phyloP scores from a whole-genome alignment of 192 early-diverging fungal genomes.

The Entomortierella parvispora region DNA sequence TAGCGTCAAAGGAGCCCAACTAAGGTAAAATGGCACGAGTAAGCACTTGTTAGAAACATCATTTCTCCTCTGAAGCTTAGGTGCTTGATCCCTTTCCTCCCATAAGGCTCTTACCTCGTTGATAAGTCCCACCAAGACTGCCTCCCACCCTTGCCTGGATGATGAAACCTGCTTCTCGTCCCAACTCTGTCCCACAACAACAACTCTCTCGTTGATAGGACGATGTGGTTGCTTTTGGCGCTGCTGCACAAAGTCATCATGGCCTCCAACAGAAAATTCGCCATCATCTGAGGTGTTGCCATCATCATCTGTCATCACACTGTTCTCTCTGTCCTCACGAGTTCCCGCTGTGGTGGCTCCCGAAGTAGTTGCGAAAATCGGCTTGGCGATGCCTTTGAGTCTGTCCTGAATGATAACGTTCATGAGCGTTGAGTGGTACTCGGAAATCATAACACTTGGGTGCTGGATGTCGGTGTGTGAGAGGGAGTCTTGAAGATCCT shows the following conservation, averaged over 20 bases:
- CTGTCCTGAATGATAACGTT: conserved; percentile 58
- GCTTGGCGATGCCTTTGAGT: conserved; percentile 47
- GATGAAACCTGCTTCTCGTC: conserved; percentile 44
- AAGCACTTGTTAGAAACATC: background rate
- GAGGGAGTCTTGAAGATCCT: conserved; percentile 79
- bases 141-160: conserved; percentile 57
- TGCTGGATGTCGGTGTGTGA: conserved; percentile 51
- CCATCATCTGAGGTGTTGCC: conserved; percentile 29
- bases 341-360: background rate
- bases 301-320: conserved; percentile 43
- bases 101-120: conserved; percentile 52
- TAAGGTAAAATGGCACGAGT: conserved; percentile 10
- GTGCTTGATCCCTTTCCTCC: background rate
- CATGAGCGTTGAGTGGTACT: conserved; percentile 62
- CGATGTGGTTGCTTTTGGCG: conserved; percentile 20
- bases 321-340: conserved; percentile 30
- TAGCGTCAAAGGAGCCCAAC: conserved; percentile 57
- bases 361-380: conserved; percentile 15
- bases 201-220: conserved; percentile 51
- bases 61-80: background rate
- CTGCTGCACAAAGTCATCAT: conserved; percentile 24
- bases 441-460: conserved; percentile 54
- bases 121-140: conserved; percentile 57
- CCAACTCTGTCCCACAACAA: conserved; percentile 57
- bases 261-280: conserved; percentile 20